Conservation (phyloP, 805 yeast species). For the Torulaspora quercuum region DNA sequence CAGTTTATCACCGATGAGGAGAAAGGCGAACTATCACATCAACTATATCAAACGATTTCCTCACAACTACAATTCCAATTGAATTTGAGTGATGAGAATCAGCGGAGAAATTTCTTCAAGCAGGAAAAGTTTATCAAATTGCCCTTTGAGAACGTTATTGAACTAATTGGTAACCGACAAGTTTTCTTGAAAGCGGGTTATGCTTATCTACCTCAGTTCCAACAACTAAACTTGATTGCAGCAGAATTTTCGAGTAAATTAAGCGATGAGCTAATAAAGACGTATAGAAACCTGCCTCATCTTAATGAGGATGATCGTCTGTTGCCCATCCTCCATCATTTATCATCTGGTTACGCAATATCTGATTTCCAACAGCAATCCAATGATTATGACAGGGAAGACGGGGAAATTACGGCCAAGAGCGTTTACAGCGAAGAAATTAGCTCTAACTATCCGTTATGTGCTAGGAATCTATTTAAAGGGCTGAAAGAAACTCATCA, state of each 20-base stretch:
- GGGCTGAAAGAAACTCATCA: conserved; percentile 63
- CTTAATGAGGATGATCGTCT: conserved; percentile 90
- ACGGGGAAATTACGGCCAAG: conserved; percentile 56
- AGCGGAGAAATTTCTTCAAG: conserved; percentile 45
- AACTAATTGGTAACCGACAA: conserved; percentile 67
- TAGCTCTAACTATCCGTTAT: conserved; percentile 72
- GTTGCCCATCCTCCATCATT: conserved; percentile 74
- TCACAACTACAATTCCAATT: conserved; percentile 36
- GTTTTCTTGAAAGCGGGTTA: conserved; percentile 64
- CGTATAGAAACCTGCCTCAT: conserved; percentile 76
- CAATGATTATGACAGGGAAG: conserved; percentile 32
- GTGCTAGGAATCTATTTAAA: conserved; percentile 64
- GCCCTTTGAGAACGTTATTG: conserved; percentile 82
- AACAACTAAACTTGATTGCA: conserved; percentile 67
- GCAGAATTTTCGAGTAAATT: conserved; percentile 62
- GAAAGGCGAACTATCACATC: conserved; percentile 45
- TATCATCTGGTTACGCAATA: conserved; percentile 68
- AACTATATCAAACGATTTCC: conserved; percentile 55
- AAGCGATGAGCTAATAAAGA: conserved; percentile 50
- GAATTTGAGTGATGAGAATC: conserved; percentile 44
- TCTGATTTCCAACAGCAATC: conserved; percentile 44
- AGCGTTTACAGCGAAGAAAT: conserved; percentile 54
- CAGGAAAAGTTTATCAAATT: conserved; percentile 73
- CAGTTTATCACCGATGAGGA: conserved; percentile 63
- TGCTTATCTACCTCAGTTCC: conserved; percentile 81